Evolutionary conservation across 2,329 filamentous ascomycete species (phyloP).

Genomic region (Chaetomium globosum): DNA sequence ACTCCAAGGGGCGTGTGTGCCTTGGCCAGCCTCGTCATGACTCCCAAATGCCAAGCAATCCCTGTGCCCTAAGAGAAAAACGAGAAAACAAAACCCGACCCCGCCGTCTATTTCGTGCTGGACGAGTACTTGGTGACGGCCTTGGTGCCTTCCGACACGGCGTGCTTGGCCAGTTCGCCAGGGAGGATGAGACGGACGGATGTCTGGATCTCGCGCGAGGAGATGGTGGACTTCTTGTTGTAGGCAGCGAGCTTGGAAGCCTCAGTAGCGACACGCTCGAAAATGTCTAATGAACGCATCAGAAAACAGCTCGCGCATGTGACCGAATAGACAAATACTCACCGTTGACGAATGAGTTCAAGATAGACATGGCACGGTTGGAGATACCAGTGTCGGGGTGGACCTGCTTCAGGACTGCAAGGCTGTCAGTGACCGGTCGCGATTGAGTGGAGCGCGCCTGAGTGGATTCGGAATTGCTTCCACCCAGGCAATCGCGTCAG

Average conservation of each 20-base stretch:
- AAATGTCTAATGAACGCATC: constrained; percentile 72
- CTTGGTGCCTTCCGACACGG: constrained; percentile 99
- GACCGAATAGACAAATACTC: constrained; percentile 43
- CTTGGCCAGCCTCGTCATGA: constrained; percentile 59
- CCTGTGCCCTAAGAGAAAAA: constrained; percentile 61
- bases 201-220: constrained; percentile 98
- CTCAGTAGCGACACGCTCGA: constrained; percentile 98
- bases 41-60: constrained; percentile 60
- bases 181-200: constrained; percentile 97
- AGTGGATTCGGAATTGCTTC: not conserved
- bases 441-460: not conserved
- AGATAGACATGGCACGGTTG: constrained; percentile 98
- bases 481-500: constrained; percentile 9
- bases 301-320: constrained; percentile 30
- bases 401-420: constrained; percentile 95
- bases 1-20: constrained; percentile 53
- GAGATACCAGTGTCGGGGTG: constrained; percentile 99
- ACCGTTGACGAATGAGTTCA: constrained; percentile 99
- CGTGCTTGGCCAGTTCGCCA: constrained; percentile 98
- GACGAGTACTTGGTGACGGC: constrained; percentile 99
- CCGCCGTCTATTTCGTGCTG: constrained; percentile 85
- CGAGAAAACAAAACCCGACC: constrained; percentile 46
- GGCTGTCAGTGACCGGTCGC: constrained; percentile 21
- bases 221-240: constrained; percentile 99
- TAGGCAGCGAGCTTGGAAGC: constrained; percentile 98